These are phyloP conservation scores for Gnomoniopsis sp. DNA, from an alignment of 2,329 filamentous ascomycete genomes.

Conservation along the genomic window DNA sequence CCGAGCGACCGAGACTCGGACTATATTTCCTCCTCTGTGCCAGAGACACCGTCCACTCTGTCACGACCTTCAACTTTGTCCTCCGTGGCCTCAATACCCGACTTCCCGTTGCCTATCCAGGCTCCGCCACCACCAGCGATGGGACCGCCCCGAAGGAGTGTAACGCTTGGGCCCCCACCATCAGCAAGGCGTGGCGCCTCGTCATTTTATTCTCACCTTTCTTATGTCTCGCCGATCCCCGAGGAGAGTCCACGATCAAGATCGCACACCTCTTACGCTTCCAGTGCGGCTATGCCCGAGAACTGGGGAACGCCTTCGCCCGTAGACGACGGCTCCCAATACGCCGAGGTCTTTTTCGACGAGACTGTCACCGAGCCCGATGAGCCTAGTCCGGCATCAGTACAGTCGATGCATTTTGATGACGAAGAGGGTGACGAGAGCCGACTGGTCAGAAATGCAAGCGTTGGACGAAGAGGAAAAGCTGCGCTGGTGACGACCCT, in stretches of 20 bases:
- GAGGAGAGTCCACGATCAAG: slow-evolving; percentile 62
- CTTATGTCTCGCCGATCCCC: slow-evolving; percentile 71
- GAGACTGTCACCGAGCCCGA: slow-evolving; percentile 41
- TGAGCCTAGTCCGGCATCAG: slow-evolving; percentile 27
- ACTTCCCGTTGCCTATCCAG: slow-evolving; percentile 49
- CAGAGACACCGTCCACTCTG: slow-evolving; percentile 45
- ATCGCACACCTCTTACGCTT: slow-evolving; percentile 64
- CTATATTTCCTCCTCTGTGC: slow-evolving; percentile 31
- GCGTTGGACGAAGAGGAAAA: slow-evolving; percentile 58
- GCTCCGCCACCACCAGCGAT: slow-evolving; percentile 22
- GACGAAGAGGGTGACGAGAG: slow-evolving; percentile 52
- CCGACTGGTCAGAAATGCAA: slow-evolving; percentile 58
- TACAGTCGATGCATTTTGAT: slow-evolving; percentile 36
- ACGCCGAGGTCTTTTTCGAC: slow-evolving; percentile 49
- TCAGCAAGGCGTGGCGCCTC: slow-evolving; percentile 58
- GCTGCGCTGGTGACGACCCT: slow-evolving; percentile 47
- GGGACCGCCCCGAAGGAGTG: slow-evolving; percentile 41
- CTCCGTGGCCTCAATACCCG: slow-evolving; percentile 55
- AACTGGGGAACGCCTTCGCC: slow-evolving; percentile 57
- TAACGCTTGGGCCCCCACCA: slow-evolving; percentile 57
- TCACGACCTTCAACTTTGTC: slow-evolving; percentile 53
- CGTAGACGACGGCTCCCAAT: slow-evolving; percentile 39
- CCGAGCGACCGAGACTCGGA: slow-evolving; percentile 35
- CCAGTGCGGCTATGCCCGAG: slow-evolving; percentile 69
- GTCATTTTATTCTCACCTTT: slow-evolving; percentile 62